Conservation (phyloP, 345 rosid species). For the Dipteronia dyeriana region DNA sequence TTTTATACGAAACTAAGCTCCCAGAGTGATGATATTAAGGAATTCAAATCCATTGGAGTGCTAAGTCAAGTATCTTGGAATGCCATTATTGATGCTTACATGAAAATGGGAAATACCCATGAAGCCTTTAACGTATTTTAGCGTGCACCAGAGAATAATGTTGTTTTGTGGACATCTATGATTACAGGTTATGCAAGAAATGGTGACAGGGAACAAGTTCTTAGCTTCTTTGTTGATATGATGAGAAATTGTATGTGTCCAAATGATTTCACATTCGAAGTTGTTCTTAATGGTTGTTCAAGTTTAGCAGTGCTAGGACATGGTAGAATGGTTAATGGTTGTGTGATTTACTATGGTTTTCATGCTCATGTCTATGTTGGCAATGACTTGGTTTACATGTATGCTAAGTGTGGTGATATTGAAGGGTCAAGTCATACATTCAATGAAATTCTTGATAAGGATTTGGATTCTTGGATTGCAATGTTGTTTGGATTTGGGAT, state of each 20-base stretch:
- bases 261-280: slow-evolving; percentile 57
- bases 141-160: slow-evolving; percentile 50
- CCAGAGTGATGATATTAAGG: slow-evolving; percentile 47
- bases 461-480: slow-evolving; percentile 72
- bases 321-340: slow-evolving; percentile 75
- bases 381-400: slow-evolving; percentile 73
- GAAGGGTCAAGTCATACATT: slow-evolving; percentile 52
- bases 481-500: slow-evolving; percentile 73
- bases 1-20: slow-evolving; percentile 65
- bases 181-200: slow-evolving; percentile 62
- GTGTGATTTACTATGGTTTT: slow-evolving; percentile 55
- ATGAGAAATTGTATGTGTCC: slow-evolving; percentile 35
- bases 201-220: slow-evolving; percentile 62
- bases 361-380: slow-evolving; percentile 57
- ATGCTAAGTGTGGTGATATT: slow-evolving; percentile 74
- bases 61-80: slow-evolving; percentile 69
- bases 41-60: slow-evolving; percentile 45
- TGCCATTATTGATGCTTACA: slow-evolving; percentile 64
- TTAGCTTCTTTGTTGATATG: slow-evolving; percentile 55
- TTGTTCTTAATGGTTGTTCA: slow-evolving; percentile 77
- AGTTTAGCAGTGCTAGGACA: slow-evolving; percentile 53
- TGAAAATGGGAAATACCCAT: slow-evolving; percentile 56
- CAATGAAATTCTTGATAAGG: slow-evolving; percentile 51
- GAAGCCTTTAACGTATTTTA: slow-evolving; percentile 55
- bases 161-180: slow-evolving; percentile 78